Base-by-base conservation (phyloP, 1,284 basidiomycete genomes). In the Grifola frondosa region DNA sequence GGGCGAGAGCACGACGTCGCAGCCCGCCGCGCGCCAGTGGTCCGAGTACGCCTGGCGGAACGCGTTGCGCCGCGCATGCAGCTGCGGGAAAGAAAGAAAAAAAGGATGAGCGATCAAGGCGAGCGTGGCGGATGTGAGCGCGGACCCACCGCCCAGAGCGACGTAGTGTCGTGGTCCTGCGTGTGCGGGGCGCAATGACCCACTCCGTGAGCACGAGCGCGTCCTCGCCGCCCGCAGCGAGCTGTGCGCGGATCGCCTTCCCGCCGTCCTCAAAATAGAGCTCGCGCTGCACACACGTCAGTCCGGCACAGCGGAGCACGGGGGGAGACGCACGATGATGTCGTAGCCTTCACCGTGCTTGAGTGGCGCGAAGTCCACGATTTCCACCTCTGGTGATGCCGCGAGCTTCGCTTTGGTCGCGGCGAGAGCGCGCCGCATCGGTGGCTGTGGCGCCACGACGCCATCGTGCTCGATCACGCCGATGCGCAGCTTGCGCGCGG, bases 381-480 rank as follows among this genome's bases (percentile, higher is more conserved):
- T 62, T 38, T 73, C 66, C 22, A 62, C 58, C 48, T 29, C 63
- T 53, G 38, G 77, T 40, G 8, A 73, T 76, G 7, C 71, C n/a
- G n/a, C n/a, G n/a, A n/a, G n/a, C n/a, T n/a, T n/a, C n/a, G n/a
- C n/a, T n/a, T n/a, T n/a, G n/a, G n/a, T n/a, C n/a, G n/a, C n/a
- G n/a, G n/a, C n/a, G n/a, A n/a, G n/a, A n/a, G n/a, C n/a, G n/a
- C n/a, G n/a, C n/a, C n/a, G n/a, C n/a, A n/a, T n/a, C n/a, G n/a
- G n/a, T 13, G 75, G 71, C 21, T 71, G 69, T 5, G 78, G 75
- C 12, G 59, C 50, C 5, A 73, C 71, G 6, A 70, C 61, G 2
- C 68, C 73, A 42, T 80, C 74, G 49, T 75, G 63, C 53, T 58
- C 58, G 61, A 77, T 64, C 25, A 80, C 57, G 8, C 69, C 74